These are phyloP conservation scores for Emergomyces orientalis DNA, from an alignment of 2,329 filamentous ascomycete species.

Conservation along the genomic window DNA sequence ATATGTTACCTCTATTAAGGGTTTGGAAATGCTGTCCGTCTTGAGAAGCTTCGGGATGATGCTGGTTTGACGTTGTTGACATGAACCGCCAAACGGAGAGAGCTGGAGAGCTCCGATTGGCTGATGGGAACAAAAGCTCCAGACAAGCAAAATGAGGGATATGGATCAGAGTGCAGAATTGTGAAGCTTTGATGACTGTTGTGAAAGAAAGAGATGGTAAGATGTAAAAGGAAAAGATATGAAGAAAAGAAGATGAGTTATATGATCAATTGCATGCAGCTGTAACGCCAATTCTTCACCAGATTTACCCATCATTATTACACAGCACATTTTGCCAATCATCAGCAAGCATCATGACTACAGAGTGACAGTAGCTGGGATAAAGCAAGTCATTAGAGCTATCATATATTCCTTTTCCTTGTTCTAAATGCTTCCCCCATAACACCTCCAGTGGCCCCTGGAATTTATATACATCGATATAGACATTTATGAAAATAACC, in stretches of 20 bases:
- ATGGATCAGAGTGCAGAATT: background rate
- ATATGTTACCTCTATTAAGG: background rate
- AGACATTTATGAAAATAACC: constrained; percentile 6
- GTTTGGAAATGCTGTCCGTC: background rate
- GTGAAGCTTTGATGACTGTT: background rate
- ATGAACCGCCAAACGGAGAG: constrained; percentile 1
- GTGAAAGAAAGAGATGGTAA: background rate
- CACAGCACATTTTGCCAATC: background rate
- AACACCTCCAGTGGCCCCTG: background rate
- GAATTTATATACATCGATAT: background rate
- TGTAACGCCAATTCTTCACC: background rate
- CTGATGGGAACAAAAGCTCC: background rate
- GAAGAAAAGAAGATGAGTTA: background rate
- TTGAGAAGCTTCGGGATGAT: background rate
- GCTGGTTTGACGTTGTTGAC: constrained; percentile 5
- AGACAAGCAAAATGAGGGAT: background rate
- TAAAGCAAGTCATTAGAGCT: background rate
- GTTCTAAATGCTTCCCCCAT: background rate
- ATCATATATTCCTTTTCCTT: constrained; percentile 2
- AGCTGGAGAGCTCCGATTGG: constrained; percentile 5
- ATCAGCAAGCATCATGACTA: background rate
- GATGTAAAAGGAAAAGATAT: background rate
- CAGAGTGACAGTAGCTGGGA: background rate
- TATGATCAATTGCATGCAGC: background rate
- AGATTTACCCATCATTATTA: background rate